Percentiles rank a stretch among this genome's conserved stretches.
These are phyloP conservation scores for Zalaria sp. DNA, from an alignment of 2,329 filamentous ascomycete genomes.

Conservation along the genomic window DNA sequence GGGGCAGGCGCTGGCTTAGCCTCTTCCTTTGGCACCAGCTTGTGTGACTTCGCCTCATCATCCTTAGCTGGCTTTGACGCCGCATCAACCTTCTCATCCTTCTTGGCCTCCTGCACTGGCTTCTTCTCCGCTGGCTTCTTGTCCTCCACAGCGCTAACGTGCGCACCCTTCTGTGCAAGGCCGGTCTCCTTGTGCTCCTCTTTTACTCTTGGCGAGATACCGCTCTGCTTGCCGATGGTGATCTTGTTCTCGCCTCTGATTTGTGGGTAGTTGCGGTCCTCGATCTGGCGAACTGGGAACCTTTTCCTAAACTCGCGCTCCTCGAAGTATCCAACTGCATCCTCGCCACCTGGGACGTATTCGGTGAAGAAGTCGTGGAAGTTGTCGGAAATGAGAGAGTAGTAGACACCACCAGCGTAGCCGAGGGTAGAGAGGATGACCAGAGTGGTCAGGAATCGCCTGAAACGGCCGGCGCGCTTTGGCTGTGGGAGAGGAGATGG, in stretches of 20 bases:
- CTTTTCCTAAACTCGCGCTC: conserved; percentile 84
- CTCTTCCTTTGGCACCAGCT: conserved; percentile 8
- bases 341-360: conserved; percentile 87
- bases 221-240: conserved; percentile 73
- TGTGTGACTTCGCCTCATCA: conserved; percentile 14
- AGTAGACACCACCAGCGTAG: conserved; percentile 82
- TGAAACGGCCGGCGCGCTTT: conserved; percentile 57
- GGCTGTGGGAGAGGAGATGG: conserved; percentile 29
- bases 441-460: conserved; percentile 64
- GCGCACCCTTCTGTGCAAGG: conserved; percentile 34
- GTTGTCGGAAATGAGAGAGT: conserved; percentile 86
- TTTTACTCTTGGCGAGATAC: conserved; percentile 66
- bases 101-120: conserved; percentile 16
- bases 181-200: conserved; percentile 36
- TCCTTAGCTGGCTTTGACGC: conserved; percentile 6
- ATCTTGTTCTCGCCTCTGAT: conserved; percentile 51
- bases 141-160: conserved; percentile 45
- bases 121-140: conserved; percentile 23
- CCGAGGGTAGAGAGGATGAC: conserved; percentile 62
- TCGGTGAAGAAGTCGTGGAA: conserved; percentile 99
- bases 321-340: conserved; percentile 88
- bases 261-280: conserved; percentile 29
- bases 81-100: conserved; percentile 9
- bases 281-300: conserved; percentile 45
- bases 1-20: conserved; percentile 7